Evolutionary conservation across 2,329 filamentous ascomycete genomes (phyloP).

Genomic region (Thelonectria olida): DNA sequence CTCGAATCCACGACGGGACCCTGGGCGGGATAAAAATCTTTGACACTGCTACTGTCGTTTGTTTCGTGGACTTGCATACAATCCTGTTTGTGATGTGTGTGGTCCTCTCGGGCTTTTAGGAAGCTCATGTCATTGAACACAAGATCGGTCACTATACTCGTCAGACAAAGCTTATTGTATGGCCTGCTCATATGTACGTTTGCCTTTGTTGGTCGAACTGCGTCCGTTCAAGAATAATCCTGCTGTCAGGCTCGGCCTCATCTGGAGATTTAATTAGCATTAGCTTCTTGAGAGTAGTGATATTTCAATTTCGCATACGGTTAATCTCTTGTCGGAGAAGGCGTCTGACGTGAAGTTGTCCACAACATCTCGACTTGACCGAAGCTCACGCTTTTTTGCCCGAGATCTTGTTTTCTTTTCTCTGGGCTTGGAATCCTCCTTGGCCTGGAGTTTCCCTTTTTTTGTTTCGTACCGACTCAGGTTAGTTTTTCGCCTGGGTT

Average conservation of each 20-base stretch:
- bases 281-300: not conserved
- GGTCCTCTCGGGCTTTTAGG: constrained; percentile 30
- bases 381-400: constrained; percentile 41
- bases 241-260: constrained; percentile 45
- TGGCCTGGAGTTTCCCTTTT: constrained; percentile 23
- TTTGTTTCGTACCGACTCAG: constrained; percentile 63
- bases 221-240: constrained; percentile 48
- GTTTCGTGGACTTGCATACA: not conserved
- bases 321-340: constrained; percentile 52
- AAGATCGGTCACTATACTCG: constrained; percentile 56
- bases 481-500: constrained; percentile 64
- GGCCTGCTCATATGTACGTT: constrained; percentile 25
- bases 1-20: not conserved
- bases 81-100: constrained; percentile 29
- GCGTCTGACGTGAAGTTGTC: constrained; percentile 64
- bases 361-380: constrained; percentile 59
- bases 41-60: constrained; percentile 29
- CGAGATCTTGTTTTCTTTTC: constrained; percentile 12
- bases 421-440: constrained; percentile 1
- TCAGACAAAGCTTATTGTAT: constrained; percentile 24
- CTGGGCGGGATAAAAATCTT: not conserved
- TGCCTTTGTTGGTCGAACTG: constrained; percentile 25
- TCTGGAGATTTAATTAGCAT: constrained; percentile 29
- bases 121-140: constrained; percentile 62
- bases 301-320: constrained; percentile 34